Evolutionary conservation across 352 stramenopile species (phyloP), one percentile per base, ranked within the genome.

Genomic region (Aphanomyces invadans): DNA sequence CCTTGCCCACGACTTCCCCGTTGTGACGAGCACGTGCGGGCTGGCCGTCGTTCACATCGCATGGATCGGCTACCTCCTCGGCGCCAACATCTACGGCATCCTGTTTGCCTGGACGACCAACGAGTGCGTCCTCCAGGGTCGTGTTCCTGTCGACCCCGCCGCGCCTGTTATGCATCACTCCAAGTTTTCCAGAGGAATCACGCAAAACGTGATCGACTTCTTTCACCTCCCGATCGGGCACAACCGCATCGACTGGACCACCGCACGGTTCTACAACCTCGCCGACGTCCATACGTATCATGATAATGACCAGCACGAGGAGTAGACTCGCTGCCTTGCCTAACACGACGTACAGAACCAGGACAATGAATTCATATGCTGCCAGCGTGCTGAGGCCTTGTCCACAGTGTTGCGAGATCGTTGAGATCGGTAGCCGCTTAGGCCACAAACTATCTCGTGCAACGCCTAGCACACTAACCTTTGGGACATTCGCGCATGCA

Each of bases 11-110:
- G 87, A 80, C 62, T 73, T 89, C 42, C 81, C 83, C 7, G 48
- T 82, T 36, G 70, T 87, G 1, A 77, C 79, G 28, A 84, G 80
- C 54, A 74, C 85, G 33, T 70, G 76, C 42, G 62, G 78, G 29
- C 70, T 92, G 38, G 74, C 77, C 25, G 33, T 77, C 19, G 52
- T 88, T n/a, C 80, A 92, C 51, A 73, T 87, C 29, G 28, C 65
- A 12, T 92, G 83, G 83, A 89, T 92, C 66, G 79, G 70, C 7
- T 92, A 92, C 71, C 74, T 90, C 63, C 65, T 90, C 4, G 33
- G 78, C 25, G 87, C 89, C 71, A 78, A 92, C 65, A 25, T 75
- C 3, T 92, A 87, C 72, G 73, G 89, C 33, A 62, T 86, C 48
- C 67, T 75, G 28, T 74, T 74, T 28, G 76, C 78, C 11, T 77